Percentiles rank a stretch among this genome's conserved stretches.
Conservation (phyloP, 768 basidiomycete species). For the Trametes meyenii region DNA sequence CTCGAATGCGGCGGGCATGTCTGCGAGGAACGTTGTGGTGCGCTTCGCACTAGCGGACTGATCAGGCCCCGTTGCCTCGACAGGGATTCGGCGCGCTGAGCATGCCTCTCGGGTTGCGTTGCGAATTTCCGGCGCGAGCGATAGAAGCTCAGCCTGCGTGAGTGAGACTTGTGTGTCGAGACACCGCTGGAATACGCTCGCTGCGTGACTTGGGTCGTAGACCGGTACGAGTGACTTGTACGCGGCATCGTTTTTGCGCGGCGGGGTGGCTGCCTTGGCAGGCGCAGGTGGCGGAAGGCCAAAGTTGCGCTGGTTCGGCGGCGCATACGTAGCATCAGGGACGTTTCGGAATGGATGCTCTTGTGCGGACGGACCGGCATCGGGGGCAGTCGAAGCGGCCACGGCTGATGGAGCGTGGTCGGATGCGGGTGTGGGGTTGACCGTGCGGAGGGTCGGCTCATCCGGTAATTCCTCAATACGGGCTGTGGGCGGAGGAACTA, state of each 20-base stretch:
- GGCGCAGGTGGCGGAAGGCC: conserved; percentile 8
- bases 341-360: conserved; percentile 16
- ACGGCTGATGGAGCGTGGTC: neutral
- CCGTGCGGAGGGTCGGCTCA: neutral
- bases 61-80: neutral
- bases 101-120: conserved; percentile 4
- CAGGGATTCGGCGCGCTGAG: neutral
- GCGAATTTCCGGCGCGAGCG: conserved; percentile 12
- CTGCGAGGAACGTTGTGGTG: conserved; percentile 2
- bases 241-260: conserved; percentile 7
- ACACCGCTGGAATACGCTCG: neutral
- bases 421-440: neutral
- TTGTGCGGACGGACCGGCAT: conserved; percentile 1
- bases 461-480: conserved; percentile 6
- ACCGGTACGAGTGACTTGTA: conserved; percentile 5
- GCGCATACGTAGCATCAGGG: conserved; percentile 8
- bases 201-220: conserved; percentile 3
- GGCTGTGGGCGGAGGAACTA: neutral
- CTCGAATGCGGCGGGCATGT: neutral
- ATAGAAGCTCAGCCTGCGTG: conserved; percentile 2
- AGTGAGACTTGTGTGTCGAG: neutral
- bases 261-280: neutral
- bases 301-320: conserved; percentile 19
- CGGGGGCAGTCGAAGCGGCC: neutral
- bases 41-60: neutral